Evolutionary conservation across 345 rosid species (phyloP), one percentile per base, ranked within the genome.

Genomic region (Eucalyptus pumila): DNA sequence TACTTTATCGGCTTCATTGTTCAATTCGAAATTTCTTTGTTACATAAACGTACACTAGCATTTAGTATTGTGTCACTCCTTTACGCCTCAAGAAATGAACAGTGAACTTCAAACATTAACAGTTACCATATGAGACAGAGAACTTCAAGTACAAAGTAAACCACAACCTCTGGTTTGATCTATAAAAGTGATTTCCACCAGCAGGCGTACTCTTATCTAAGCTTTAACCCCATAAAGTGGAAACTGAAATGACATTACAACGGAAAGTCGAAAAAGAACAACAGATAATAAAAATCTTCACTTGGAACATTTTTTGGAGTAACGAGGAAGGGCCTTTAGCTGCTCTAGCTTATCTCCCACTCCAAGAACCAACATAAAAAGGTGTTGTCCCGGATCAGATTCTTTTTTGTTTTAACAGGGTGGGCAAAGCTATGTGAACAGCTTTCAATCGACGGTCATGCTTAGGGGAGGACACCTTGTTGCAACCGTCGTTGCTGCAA

Each of bases 361-460:
- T 91, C 97, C 93, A 92, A 94, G 95, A 94, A 86, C 91, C 87
- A 92, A 94, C 96, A 83, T 87, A 92, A 95, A 95, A 94, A 94
- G 88, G 94, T 87, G 94, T 91, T 87, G 93, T 92, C 95, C 92
- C 91, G 91, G 94, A 92, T 91, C 85, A 76, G 85, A 76, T 37
- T 76, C 85, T 76, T 76, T 87, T 56, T 51, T 58, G 48, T 51
- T 42, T 56, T 32, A 51, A 87, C 88, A 34, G 62, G 87, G 83
- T 87, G 86, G 87, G 67, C 47, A 49, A 76, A 86, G 85, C 50
- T 49, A 27, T 88, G 85, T 40, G 47, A 76, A 76, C 47, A 76
- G 47, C 85, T 76, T 40, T 76, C 85, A 76, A 40, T 21, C 11
- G 85, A 40, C 23, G 15, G 9, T 23, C 47, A 40, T 40, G 47